phyloP scores from a whole-genome alignment of 2,329 filamentous ascomycete genomes.

The Knoxdaviesia capensis region DNA sequence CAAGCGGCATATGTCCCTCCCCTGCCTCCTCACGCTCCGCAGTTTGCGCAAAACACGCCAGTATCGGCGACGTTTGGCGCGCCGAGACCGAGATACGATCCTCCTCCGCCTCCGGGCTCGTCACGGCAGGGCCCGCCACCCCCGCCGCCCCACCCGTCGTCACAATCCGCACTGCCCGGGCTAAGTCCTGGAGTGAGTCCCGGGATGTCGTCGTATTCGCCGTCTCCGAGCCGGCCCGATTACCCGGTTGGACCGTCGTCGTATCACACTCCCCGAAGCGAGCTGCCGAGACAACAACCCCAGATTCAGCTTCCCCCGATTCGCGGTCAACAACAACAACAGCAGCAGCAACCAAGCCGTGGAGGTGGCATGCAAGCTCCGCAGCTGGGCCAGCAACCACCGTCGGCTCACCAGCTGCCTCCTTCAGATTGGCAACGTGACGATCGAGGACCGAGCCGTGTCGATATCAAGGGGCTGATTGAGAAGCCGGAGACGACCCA shows the following conservation, averaged over 20 bases:
- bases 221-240: slow-evolving; percentile 22
- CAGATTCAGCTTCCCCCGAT: slow-evolving; percentile 25
- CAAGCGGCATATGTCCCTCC: slow-evolving; percentile 9
- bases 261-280: slow-evolving; percentile 33
- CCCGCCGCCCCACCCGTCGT: slow-evolving; percentile 1
- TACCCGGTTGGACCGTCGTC: slow-evolving; percentile 22
- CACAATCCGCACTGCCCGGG: slow-evolving; percentile 10
- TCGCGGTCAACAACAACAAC: slow-evolving; percentile 12
- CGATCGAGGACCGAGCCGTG: slow-evolving; percentile 26
- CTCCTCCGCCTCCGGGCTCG: slow-evolving; percentile 10
- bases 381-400: neutral
- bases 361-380: slow-evolving; percentile 1
- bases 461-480: slow-evolving; percentile 42
- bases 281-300: slow-evolving; percentile 14
- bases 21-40: slow-evolving; percentile 9
- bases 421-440: slow-evolving; percentile 18
- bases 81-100: slow-evolving; percentile 18
- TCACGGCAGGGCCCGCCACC: slow-evolving; percentile 10
- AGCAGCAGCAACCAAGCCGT: neutral
- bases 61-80: slow-evolving; percentile 27
- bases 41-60: slow-evolving; percentile 23
- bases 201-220: slow-evolving; percentile 23
- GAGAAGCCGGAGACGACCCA: slow-evolving; percentile 28
- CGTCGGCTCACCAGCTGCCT: slow-evolving; percentile 1
- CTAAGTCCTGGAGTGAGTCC: slow-evolving; percentile 21